Conservation (phyloP, 805 yeast genomes). For the Lipomyces lipofer region DNA sequence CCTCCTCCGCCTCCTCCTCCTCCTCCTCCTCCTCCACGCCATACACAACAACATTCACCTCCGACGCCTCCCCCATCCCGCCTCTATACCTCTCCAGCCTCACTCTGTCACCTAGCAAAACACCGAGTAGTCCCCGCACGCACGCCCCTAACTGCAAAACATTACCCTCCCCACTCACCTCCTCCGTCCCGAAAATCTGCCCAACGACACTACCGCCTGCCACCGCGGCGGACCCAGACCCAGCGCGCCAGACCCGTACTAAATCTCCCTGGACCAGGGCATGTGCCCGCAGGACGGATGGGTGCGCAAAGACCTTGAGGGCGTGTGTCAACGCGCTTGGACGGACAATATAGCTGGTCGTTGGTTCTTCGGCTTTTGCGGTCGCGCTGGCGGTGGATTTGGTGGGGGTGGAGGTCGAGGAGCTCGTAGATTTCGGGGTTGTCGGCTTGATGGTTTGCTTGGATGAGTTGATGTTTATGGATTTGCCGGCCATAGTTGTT, state of each 20-base stretch:
- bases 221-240: constrained; percentile 1
- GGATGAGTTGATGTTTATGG: constrained; percentile 14
- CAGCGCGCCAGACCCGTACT: constrained; percentile 17
- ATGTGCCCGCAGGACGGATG: constrained; percentile 15
- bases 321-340: constrained; percentile 21
- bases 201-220: constrained; percentile 11
- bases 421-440: neutral
- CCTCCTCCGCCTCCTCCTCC: neutral
- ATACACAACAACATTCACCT: constrained; percentile 41
- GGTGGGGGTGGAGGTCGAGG: neutral
- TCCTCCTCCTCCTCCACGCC: constrained; percentile 32
- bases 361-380: constrained; percentile 9
- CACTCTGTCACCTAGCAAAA: constrained; percentile 54
- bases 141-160: constrained; percentile 35
- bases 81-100: constrained; percentile 51
- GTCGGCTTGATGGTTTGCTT: constrained; percentile 5
- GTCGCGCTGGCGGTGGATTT: neutral
- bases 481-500: constrained; percentile 14
- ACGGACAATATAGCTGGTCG: constrained; percentile 24
- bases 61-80: constrained; percentile 48
- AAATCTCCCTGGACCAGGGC: constrained; percentile 17
- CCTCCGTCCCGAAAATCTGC: constrained; percentile 12
- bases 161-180: constrained; percentile 5
- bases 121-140: constrained; percentile 46
- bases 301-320: constrained; percentile 7